A percentile compares a stretch with the other conserved stretches of the same genome.
These are phyloP conservation scores for Fusarium kyushuense DNA, from an alignment of 2,329 filamentous ascomycete species.

Conservation along the genomic window DNA sequence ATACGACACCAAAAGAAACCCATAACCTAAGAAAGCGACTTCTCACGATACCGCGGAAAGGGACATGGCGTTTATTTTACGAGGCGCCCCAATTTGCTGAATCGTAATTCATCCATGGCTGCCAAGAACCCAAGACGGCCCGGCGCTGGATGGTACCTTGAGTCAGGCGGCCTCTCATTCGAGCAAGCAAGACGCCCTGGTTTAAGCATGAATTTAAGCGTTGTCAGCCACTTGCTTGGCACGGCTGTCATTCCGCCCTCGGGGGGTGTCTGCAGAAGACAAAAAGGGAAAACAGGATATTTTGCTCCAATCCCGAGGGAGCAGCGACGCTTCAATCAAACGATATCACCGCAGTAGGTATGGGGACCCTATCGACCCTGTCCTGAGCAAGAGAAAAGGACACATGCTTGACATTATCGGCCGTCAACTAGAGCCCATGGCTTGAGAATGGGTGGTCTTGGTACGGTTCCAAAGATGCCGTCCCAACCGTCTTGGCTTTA, in stretches of 20 bases:
- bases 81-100: slow-evolving; percentile 19
- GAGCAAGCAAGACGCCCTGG: slow-evolving; percentile 45
- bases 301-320: slow-evolving; percentile 31
- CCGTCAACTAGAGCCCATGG: slow-evolving; percentile 42
- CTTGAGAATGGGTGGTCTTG: slow-evolving; percentile 47
- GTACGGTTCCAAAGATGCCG: slow-evolving; percentile 54
- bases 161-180: slow-evolving; percentile 42
- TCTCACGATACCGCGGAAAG: slow-evolving; percentile 21
- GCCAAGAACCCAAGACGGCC: slow-evolving; percentile 43
- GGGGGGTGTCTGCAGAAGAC: slow-evolving; percentile 25
- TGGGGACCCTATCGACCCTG: neutral
- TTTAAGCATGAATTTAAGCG: slow-evolving; percentile 66
- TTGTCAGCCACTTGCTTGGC: slow-evolving; percentile 61
- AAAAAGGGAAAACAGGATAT: neutral
- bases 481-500: slow-evolving; percentile 55
- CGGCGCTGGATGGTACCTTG: slow-evolving; percentile 33
- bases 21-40: neutral
- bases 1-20: neutral
- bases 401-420: slow-evolving; percentile 43
- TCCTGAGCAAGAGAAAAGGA: slow-evolving; percentile 30
- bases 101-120: slow-evolving; percentile 18
- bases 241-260: slow-evolving; percentile 43
- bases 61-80: slow-evolving; percentile 11
- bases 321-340: slow-evolving; percentile 18
- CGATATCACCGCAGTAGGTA: slow-evolving; percentile 5